Evolutionary conservation across 2,329 filamentous ascomycete genomes (phyloP), one percentile per base, ranked within the genome.

Genomic region (Aureobasidium sp.): DNA sequence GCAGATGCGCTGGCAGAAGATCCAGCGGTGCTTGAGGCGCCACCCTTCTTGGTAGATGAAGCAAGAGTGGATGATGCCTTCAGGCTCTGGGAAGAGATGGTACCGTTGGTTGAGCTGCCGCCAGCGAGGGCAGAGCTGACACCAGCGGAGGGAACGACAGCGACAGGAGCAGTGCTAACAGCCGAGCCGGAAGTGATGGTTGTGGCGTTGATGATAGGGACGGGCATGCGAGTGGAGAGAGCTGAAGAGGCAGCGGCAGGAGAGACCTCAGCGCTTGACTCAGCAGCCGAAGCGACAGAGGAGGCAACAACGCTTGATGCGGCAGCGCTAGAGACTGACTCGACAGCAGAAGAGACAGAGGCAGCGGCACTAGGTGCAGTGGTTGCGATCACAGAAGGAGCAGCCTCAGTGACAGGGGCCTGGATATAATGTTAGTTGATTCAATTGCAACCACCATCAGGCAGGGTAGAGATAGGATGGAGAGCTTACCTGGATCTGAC

Each of bases 401-500:
- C 52, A 53, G 50, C 27, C 32, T 53, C 37, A 15, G 39, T 57
- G 15, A 49, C 60, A 45, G 62, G 34, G 16, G 50, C 41, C 49
- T 57, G 30, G 21, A 34, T 36, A 13, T 44, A 3, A 7, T 36
- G 36, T 39, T 30, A 42, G 32, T 42, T 34, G 29, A 42, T n/a
- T 41, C n/a, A 7, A 15, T 41, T 9, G 21, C n/a, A 15, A 52
- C 34, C 21, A 36, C 21, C 21, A 21, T 36, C n/a, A 16, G 16
- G 8, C 7, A 36, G n/a, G 21, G 34, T 16, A 21, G 52, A 42
- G 13, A 34, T 21, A 30, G 39, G 13, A 32, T 34, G 42, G 21
- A 49, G 53, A 32, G 11, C 37, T 32, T 57, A 57, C 53, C 41
- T 64, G 63, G 36, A 63, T 63, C 55, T 64, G 63, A 45, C 63